Evolutionary conservation across 108 stramenopile species (phyloP).

Genomic region (Skeletonema marinoi): DNA sequence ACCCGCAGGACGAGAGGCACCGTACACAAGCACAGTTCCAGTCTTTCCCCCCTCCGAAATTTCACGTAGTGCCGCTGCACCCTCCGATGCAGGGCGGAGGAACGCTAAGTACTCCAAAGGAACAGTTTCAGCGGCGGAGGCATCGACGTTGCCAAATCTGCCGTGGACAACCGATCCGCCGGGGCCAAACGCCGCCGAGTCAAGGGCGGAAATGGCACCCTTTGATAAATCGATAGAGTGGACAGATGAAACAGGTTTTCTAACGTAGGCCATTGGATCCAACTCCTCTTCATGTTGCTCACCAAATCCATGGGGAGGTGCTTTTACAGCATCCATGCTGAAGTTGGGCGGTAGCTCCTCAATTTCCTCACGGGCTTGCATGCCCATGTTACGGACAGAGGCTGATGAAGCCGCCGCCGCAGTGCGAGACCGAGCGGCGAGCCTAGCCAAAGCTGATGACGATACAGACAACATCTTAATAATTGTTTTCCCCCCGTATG

Average conservation of each 20-base stretch:
- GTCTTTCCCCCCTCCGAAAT: slow-evolving; percentile 23
- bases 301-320: slow-evolving; percentile 37
- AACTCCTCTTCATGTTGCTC: slow-evolving; percentile 5
- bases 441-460: slow-evolving; percentile 22
- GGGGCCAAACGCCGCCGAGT: slow-evolving; percentile 74
- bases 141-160: slow-evolving; percentile 63
- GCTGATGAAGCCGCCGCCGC: neutral
- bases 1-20: slow-evolving; percentile 74
- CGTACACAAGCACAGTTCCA: slow-evolving; percentile 82
- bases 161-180: slow-evolving; percentile 75
- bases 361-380: slow-evolving; percentile 21
- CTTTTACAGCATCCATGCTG: slow-evolving; percentile 29
- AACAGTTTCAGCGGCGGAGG: slow-evolving; percentile 49
- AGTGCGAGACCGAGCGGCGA: slow-evolving; percentile 20
- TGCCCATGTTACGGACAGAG: slow-evolving; percentile 26
- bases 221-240: slow-evolving; percentile 65
- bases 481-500: neutral
- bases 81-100: slow-evolving; percentile 82
- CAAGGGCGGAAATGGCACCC: slow-evolving; percentile 49
- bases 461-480: slow-evolving; percentile 22
- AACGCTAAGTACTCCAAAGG: slow-evolving; percentile 86
- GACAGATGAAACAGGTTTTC: slow-evolving; percentile 77
- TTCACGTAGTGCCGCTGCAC: slow-evolving; percentile 70
- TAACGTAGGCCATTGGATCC: slow-evolving; percentile 58
- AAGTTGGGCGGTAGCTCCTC: slow-evolving; percentile 44